Percentiles rank a stretch among this genome's conserved stretches.
phyloP scores from a whole-genome alignment of 1,284 basidiomycete genomes.

The Ustilago cynodontis region DNA sequence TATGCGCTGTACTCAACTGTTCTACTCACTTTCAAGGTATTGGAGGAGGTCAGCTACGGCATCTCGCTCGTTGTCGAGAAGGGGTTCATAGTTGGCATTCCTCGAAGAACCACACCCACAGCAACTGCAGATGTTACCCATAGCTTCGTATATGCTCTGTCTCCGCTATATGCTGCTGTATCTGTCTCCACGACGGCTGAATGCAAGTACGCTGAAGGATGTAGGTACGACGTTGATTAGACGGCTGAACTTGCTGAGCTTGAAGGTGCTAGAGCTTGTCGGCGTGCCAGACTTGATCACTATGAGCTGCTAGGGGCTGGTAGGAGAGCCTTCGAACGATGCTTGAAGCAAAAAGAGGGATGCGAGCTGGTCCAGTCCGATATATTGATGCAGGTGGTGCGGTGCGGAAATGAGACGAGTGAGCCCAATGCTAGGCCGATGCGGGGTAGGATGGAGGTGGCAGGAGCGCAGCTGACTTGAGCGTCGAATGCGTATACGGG shows the following conservation, averaged over 20 bases:
- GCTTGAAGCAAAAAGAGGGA: not conserved
- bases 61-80: constrained; percentile 97
- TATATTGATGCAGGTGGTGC: not conserved
- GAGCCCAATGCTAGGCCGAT: not conserved
- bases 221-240: not conserved
- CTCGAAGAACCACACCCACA: constrained; percentile 46
- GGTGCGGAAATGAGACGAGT: not conserved
- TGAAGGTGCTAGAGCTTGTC: not conserved
- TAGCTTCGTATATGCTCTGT: constrained; percentile 18
- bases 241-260: not conserved
- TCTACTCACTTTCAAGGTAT: constrained; percentile 88
- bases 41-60: constrained; percentile 97
- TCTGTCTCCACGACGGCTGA: not conserved
- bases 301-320: not conserved
- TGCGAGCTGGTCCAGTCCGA: not conserved
- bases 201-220: not conserved
- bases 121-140: constrained; percentile 68
- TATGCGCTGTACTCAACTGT: not conserved
- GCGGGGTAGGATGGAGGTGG: constrained; percentile 8
- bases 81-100: constrained; percentile 76
- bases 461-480: constrained; percentile 7
- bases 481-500: not conserved
- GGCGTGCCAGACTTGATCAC: not conserved
- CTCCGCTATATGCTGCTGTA: constrained; percentile 9
- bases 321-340: not conserved